Conservation (phyloP, 139 green algal species). For the Diplosphaera chodatii region DNA sequence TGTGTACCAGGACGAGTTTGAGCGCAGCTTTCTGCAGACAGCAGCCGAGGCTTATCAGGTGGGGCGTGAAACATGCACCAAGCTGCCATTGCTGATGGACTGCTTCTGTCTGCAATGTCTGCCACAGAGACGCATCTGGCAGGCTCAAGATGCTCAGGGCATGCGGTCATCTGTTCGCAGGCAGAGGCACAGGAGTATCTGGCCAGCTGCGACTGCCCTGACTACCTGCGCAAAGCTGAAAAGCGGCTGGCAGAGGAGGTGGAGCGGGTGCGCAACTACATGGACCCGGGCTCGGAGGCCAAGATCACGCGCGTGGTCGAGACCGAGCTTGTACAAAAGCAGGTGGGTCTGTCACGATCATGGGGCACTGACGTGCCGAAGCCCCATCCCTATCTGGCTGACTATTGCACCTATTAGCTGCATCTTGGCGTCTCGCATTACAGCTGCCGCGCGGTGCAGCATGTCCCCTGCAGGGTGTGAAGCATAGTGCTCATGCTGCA, state of each 20-base stretch:
- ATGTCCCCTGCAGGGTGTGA: no score
- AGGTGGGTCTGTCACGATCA: slow-evolving; percentile 52
- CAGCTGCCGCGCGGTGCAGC: no score
- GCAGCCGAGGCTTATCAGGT: slow-evolving; percentile 86
- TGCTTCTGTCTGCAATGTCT: no score
- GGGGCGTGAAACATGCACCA: not conserved
- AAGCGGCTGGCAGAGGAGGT: slow-evolving; percentile 80
- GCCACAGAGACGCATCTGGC: no score
- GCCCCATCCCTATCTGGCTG: no score
- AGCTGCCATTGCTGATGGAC: no score
- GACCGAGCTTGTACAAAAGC: slow-evolving; percentile 74
- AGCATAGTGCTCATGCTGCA: no score
- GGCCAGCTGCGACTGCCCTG: slow-evolving; percentile 64
- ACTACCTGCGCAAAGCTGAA: slow-evolving; percentile 84
- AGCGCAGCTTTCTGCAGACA: slow-evolving; percentile 75
- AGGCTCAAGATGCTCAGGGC: no score
- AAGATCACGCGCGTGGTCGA: slow-evolving; percentile 77
- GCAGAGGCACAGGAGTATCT: slow-evolving; percentile 80
- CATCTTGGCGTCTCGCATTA: no score
- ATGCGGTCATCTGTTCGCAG: slow-evolving; percentile 19
- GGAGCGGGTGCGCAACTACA: slow-evolving; percentile 76
- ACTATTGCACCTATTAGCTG: no score
- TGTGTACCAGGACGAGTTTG: slow-evolving; percentile 90
- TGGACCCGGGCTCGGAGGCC: slow-evolving; percentile 73
- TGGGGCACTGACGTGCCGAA: no score